Evolutionary conservation across 1,139 yeast species (phyloP).

Genomic region (Candida anutae): DNA sequence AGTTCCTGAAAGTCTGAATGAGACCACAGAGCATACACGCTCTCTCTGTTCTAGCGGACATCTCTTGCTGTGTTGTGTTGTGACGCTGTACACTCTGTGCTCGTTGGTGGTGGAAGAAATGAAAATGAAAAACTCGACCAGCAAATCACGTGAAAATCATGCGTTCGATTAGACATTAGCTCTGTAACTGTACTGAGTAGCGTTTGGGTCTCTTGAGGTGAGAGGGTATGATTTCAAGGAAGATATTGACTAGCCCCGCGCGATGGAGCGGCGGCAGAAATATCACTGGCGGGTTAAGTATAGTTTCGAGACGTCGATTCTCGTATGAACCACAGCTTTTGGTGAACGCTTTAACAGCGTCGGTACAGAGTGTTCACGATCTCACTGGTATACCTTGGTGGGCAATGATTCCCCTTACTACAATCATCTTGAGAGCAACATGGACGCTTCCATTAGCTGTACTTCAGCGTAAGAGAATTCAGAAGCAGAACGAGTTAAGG

Average conservation of each 20-base stretch:
- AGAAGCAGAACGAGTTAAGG: constrained; percentile 60
- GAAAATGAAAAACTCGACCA: too few relatives aligned
- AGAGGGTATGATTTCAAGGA: too few relatives aligned
- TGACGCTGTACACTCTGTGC: too few relatives aligned
- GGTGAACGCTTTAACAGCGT: constrained; percentile 29
- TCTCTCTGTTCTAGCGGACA: constrained; percentile 70
- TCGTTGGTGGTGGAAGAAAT: too few relatives aligned
- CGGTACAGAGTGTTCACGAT: constrained; percentile 43
- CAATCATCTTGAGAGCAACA: constrained; percentile 54
- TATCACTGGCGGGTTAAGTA: too few relatives aligned
- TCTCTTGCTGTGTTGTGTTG: constrained; percentile 10
- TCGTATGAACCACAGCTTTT: constrained; percentile 15
- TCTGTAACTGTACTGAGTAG: too few relatives aligned
- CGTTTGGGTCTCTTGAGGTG: too few relatives aligned
- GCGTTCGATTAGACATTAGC: too few relatives aligned
- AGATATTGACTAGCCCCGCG: too few relatives aligned
- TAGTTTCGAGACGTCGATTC: constrained; percentile 3
- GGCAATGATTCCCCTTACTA: constrained; percentile 66
- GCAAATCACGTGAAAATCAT: too few relatives aligned
- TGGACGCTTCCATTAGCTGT: constrained; percentile 78
- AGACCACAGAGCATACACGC: constrained; percentile 98
- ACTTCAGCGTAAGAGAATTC: constrained; percentile 58
- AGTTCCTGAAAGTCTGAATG: constrained; percentile 68
- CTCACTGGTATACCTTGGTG: constrained; percentile 74
- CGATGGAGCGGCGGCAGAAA: too few relatives aligned